Percentiles rank a stretch among this genome's conserved stretches.
Evolutionary conservation across 345 rosid genomes (phyloP).

Genomic region (Eucalyptus curtisii): DNA sequence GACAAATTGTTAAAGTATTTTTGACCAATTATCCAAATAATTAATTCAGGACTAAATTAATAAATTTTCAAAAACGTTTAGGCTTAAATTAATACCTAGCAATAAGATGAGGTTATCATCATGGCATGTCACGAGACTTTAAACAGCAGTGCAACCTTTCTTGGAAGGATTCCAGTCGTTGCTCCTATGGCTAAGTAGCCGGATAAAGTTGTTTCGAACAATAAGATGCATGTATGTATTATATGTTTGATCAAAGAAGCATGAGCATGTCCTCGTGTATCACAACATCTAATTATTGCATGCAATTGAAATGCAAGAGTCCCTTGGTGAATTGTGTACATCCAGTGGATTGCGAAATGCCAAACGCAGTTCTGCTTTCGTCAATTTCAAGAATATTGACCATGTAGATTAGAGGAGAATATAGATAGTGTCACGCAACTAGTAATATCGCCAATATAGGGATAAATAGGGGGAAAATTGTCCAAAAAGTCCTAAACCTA

Average conservation of each 20-base stretch:
- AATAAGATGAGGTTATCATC: not conserved
- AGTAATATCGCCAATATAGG: too few relatives aligned
- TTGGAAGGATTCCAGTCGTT: not conserved
- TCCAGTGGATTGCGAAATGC: too few relatives aligned
- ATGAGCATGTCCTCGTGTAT: not conserved
- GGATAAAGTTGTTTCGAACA: not conserved
- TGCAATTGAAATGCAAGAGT: not conserved
- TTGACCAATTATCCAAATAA: too few relatives aligned
- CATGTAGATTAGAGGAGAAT: too few relatives aligned
- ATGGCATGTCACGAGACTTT: not conserved
- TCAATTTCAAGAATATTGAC: too few relatives aligned
- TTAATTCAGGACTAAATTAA: fast-evolving
- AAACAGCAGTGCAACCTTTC: not conserved
- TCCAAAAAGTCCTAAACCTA: too few relatives aligned
- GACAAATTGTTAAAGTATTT: too few relatives aligned
- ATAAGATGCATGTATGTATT: not conserved
- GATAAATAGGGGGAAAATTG: too few relatives aligned
- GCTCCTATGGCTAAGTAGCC: not conserved
- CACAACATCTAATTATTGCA: not conserved
- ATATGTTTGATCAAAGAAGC: not conserved
- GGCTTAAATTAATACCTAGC: too few relatives aligned
- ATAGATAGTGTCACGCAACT: too few relatives aligned
- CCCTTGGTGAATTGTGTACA: not conserved
- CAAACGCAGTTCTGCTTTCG: too few relatives aligned
- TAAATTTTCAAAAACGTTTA: too few relatives aligned